Percentiles rank a stretch among this genome's conserved stretches.
These are phyloP conservation scores for Macrolepiota fuliginosa DNA, from an alignment of 768 basidiomycete species.

Conservation along the genomic window DNA sequence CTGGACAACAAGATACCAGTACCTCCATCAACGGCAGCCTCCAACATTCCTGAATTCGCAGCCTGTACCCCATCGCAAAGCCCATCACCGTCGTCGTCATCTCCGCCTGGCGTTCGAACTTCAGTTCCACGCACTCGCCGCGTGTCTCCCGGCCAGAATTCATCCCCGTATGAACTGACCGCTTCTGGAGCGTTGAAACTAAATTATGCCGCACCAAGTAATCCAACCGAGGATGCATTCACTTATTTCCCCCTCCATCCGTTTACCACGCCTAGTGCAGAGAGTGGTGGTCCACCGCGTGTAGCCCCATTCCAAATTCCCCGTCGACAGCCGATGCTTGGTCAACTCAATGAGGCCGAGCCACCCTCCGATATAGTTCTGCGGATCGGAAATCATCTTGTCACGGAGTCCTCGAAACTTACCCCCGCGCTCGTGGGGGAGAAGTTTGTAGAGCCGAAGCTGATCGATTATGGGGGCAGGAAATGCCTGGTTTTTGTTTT, in stretches of 20 bases:
- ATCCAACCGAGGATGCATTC: constrained; percentile 16
- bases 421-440: constrained; percentile 60
- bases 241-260: constrained; percentile 40
- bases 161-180: constrained; percentile 6
- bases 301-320: constrained; percentile 34
- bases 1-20: constrained; percentile 10
- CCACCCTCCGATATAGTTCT: constrained; percentile 29
- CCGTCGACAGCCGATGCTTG: constrained; percentile 34
- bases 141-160: not conserved
- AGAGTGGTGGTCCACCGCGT: constrained; percentile 20
- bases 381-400: constrained; percentile 30
- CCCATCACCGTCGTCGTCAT: constrained; percentile 5
- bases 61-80: constrained; percentile 10
- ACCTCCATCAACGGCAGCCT: constrained; percentile 3
- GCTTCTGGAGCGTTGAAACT: constrained; percentile 6
- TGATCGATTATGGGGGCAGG: constrained; percentile 51
- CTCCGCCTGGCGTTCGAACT: constrained; percentile 5
- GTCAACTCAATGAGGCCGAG: constrained; percentile 24
- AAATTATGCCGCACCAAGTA: constrained; percentile 7
- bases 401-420: constrained; percentile 39
- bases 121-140: constrained; percentile 4
- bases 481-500: constrained; percentile 63
- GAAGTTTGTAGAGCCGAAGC: constrained; percentile 54
- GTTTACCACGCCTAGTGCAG: constrained; percentile 25
- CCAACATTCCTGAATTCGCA: constrained; percentile 10